Percentiles rank a stretch among this genome's conserved stretches.
Evolutionary conservation across 1,284 basidiomycete genomes (phyloP).

Genomic region (Omphalotus olearius): DNA sequence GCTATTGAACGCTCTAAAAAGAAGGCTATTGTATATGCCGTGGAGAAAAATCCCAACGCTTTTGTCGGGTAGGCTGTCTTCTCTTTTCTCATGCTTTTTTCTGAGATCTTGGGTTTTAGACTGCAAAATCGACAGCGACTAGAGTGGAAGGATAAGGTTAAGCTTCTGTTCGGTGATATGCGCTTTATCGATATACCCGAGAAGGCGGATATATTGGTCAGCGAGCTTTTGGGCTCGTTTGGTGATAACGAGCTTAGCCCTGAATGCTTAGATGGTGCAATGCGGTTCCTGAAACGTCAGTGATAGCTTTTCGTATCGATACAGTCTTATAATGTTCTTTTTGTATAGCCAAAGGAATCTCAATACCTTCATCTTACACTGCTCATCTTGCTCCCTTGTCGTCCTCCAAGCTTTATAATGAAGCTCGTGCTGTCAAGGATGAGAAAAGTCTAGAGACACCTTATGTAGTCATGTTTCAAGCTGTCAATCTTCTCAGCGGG

Average conservation of each 20-base stretch:
- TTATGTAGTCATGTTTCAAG: slow-evolving; percentile 97
- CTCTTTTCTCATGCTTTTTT: slow-evolving; percentile 6
- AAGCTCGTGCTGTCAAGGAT: slow-evolving; percentile 63
- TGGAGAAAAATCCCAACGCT: slow-evolving; percentile 96
- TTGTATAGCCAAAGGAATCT: slow-evolving; percentile 78
- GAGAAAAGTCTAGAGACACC: slow-evolving; percentile 82
- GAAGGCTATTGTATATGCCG: slow-evolving; percentile 74
- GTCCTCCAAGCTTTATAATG: slow-evolving; percentile 87
- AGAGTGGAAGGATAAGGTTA: slow-evolving; percentile 85
- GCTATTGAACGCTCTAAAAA: slow-evolving; percentile 73
- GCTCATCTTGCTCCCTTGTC: slow-evolving; percentile 93
- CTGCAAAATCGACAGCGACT: slow-evolving; percentile 75
- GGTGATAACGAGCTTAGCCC: slow-evolving; percentile 99
- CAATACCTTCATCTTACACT: slow-evolving; percentile 94
- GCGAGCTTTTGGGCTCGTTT: slow-evolving; percentile 94
- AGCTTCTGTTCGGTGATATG: slow-evolving; percentile 94
- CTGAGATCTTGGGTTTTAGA: slow-evolving; percentile 33
- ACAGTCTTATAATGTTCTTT: background rate
- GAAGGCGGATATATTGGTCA: slow-evolving; percentile 90
- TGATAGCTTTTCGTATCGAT: slow-evolving; percentile 14
- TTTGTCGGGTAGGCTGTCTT: slow-evolving; percentile 74
- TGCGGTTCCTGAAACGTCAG: slow-evolving; percentile 85
- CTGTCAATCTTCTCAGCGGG: slow-evolving; percentile 84
- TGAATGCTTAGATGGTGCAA: slow-evolving; percentile 95
- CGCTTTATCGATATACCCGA: slow-evolving; percentile 77